phyloP scores from a whole-genome alignment of 345 rosid species.

The Sonneratia alba region DNA sequence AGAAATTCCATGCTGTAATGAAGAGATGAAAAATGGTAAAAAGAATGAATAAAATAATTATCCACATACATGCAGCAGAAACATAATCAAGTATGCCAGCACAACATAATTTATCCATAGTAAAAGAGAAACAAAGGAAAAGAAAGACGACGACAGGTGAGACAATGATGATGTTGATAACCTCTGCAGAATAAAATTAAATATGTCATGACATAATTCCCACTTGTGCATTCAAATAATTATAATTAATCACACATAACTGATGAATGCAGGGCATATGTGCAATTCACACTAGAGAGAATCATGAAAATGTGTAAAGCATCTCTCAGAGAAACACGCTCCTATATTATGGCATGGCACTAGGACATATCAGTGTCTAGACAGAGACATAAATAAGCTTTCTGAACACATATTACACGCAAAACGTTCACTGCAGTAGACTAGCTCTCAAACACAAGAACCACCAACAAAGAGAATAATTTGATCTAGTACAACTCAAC shows the following conservation, averaged over 20 bases:
- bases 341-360: neutral
- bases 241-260: neutral
- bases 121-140: neutral
- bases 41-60: neutral
- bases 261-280: neutral
- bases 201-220: neutral
- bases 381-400: neutral
- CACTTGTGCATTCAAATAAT: neutral
- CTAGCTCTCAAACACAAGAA: neutral
- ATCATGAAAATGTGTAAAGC: neutral
- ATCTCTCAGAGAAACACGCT: neutral
- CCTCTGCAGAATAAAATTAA: neutral
- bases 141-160: neutral
- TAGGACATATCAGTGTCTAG: neutral
- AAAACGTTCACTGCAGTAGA: neutral
- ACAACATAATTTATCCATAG: neutral
- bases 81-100: neutral
- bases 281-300: neutral
- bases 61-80: conserved; percentile 6
- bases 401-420: neutral
- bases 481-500: neutral
- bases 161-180: neutral
- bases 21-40: conserved; percentile 5
- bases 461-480: neutral
- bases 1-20: conserved; percentile 88